Evolutionary conservation across 305 asterid genomes (phyloP), one percentile per base, ranked within the genome.

Genomic region (Solanum chacoense): DNA sequence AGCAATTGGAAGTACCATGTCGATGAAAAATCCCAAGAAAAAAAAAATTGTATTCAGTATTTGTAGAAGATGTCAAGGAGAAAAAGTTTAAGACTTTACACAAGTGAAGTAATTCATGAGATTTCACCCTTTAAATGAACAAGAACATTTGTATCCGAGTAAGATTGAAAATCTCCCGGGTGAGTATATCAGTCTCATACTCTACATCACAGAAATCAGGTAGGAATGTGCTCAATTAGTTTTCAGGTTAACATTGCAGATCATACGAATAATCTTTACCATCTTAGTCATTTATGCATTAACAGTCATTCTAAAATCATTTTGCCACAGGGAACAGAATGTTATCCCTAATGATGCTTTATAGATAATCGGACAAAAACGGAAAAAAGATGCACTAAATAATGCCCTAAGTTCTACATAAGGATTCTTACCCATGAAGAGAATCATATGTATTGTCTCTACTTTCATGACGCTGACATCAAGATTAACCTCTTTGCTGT

Each of bases 391-490:
- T 29, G 40, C 35, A 80, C 36, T 40, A 50, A 22, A 55, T 20
- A 55, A 84, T 55, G 32, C 38, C 45, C 40, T 22, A 83, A 29
- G 63, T 87, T 71, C 85, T 40, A 24, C 35, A 78, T 22, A 78
- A 90, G 76, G 87, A 86, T 69, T 35, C 95, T 90, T 95, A 96
- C 99, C 98, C 90, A 76, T 93, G 97, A 90, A 98, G 95, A 87
- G 97, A 94, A 94, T 95, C 98, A 90, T 98, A 97, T 3, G 98
- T 96, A 84, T 98, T 96, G 87, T 98, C 99, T 92, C 98, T 94
- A 90, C 99, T 98, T 93, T 93, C 99, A 94, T 91, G 40, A 98
- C 90, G 92, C 94, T 96, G 89, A 96, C 93, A 88, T 93, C 96
- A 89, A 95, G 91, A 88, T 95, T 83, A 96, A 91, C 88, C 94